These are phyloP conservation scores for Pseudogymnoascus sp. DNA, from an alignment of 2,329 filamentous ascomycete species.

Conservation along the genomic window DNA sequence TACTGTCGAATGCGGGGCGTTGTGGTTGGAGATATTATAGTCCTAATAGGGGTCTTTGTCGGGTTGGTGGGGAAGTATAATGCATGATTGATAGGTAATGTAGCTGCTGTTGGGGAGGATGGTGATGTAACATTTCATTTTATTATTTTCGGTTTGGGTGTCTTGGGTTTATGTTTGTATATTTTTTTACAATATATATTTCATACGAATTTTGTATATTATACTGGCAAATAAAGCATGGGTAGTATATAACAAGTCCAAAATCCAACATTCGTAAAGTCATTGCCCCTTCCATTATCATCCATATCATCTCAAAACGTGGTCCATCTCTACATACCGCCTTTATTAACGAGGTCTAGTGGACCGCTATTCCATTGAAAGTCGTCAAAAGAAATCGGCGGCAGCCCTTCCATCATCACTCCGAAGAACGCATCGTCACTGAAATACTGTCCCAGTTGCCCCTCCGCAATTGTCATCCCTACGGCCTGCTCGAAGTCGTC, in stretches of 20 bases:
- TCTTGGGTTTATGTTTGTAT: neutral
- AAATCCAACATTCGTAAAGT: neutral
- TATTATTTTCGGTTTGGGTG: neutral
- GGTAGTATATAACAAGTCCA: neutral
- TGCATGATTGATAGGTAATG: neutral
- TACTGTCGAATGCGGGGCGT: neutral
- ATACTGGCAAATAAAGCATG: neutral
- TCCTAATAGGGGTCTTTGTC: neutral
- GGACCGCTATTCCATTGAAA: neutral
- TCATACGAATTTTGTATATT: neutral
- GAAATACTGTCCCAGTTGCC: conserved; percentile 26
- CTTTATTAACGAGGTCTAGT: neutral
- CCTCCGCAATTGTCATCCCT: conserved; percentile 26
- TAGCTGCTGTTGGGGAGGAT: neutral
- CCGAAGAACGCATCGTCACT: conserved; percentile 26
- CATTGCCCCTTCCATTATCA: neutral
- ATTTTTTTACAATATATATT: neutral
- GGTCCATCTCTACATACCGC: neutral
- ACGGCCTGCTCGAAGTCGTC: conserved; percentile 29
- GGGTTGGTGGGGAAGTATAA: too few species aligned
- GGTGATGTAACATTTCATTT: neutral
- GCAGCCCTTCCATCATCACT: conserved; percentile 19
- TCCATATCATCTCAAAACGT: neutral
- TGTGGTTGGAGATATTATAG: neutral
- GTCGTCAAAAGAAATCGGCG: neutral